Evolutionary conservation across 768 basidiomycete species (phyloP).

Genomic region (Termitomyces sp.): DNA sequence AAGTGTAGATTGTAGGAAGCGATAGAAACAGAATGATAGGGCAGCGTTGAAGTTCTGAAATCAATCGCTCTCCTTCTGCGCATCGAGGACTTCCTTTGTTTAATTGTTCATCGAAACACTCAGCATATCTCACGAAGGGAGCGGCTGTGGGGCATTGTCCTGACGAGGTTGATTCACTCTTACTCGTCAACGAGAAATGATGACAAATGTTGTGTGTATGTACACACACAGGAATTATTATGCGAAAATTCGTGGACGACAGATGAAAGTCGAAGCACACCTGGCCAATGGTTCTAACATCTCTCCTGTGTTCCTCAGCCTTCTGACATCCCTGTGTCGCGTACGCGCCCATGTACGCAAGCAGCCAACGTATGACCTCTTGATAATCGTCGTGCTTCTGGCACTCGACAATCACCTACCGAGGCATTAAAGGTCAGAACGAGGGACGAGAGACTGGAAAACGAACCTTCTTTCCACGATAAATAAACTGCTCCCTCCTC

Average conservation of each 20-base stretch:
- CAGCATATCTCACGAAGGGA: too few relatives aligned
- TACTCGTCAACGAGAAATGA: too few relatives aligned
- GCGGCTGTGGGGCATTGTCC: too few relatives aligned
- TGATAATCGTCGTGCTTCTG: slow-evolving; percentile 93
- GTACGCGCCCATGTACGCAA: slow-evolving; percentile 62
- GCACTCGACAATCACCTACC: slow-evolving; percentile 80
- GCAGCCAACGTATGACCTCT: slow-evolving; percentile 71
- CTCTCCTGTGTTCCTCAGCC: slow-evolving; percentile 17
- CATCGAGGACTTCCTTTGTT: too few relatives aligned
- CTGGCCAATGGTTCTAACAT: slow-evolving; percentile 17
- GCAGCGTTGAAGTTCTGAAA: too few relatives aligned
- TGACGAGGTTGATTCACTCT: too few relatives aligned
- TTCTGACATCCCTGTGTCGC: slow-evolving; percentile 41
- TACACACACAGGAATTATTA: neutral
- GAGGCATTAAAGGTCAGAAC: neutral
- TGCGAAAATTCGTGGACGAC: neutral
- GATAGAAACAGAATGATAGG: too few relatives aligned
- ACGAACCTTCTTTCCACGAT: slow-evolving; percentile 82
- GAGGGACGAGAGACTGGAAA: neutral
- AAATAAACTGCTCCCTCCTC: slow-evolving; percentile 89
- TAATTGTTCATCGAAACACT: too few relatives aligned
- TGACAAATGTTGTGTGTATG: too few relatives aligned
- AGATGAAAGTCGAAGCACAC: slow-evolving; percentile 18
- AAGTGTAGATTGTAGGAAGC: too few relatives aligned
- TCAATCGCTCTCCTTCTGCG: too few relatives aligned